Percentiles rank a stretch among this genome's conserved stretches.
Evolutionary conservation across 108 stramenopile genomes (phyloP).

Genomic region (Stephanodiscus minutulus): DNA sequence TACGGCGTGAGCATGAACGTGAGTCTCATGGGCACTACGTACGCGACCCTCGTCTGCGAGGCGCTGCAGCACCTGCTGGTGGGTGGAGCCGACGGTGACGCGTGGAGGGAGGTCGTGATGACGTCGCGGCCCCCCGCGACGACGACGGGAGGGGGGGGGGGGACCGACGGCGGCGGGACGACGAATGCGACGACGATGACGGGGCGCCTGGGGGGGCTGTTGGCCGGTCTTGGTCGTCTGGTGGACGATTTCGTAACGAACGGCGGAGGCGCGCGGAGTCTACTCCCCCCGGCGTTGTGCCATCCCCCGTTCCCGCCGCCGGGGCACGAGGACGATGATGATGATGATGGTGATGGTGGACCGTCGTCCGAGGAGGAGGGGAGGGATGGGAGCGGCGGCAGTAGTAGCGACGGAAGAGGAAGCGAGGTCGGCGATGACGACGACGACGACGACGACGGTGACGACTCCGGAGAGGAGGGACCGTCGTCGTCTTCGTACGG

Average conservation of each 20-base stretch:
- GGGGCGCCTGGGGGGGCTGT: slow-evolving; percentile 50
- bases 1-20: slow-evolving; percentile 87
- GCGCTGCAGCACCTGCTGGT: slow-evolving; percentile 77
- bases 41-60: slow-evolving; percentile 69
- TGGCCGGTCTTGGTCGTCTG: slow-evolving; percentile 51
- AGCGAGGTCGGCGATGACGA: slow-evolving; percentile 19
- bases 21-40: slow-evolving; percentile 83
- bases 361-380: slow-evolving; percentile 24
- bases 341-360: slow-evolving; percentile 27
- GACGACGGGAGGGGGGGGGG: neutral
- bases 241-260: slow-evolving; percentile 44
- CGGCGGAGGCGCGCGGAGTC: slow-evolving; percentile 53
- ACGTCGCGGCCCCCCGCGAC: slow-evolving; percentile 40
- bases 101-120: slow-evolving; percentile 67
- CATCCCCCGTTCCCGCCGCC: slow-evolving; percentile 30
- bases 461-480: neutral
- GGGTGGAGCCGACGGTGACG: slow-evolving; percentile 39
- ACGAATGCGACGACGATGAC: too few species aligned
- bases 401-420: slow-evolving; percentile 23
- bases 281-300: slow-evolving; percentile 69
- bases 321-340: slow-evolving; percentile 22
- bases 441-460: slow-evolving; percentile 12
- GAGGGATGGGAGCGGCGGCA: slow-evolving; percentile 21
- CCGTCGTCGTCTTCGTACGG: slow-evolving; percentile 2
- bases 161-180: neutral